These are phyloP conservation scores for Cladosporium halotolerans DNA, from an alignment of 2,329 filamentous ascomycete genomes.

Conservation along the genomic window DNA sequence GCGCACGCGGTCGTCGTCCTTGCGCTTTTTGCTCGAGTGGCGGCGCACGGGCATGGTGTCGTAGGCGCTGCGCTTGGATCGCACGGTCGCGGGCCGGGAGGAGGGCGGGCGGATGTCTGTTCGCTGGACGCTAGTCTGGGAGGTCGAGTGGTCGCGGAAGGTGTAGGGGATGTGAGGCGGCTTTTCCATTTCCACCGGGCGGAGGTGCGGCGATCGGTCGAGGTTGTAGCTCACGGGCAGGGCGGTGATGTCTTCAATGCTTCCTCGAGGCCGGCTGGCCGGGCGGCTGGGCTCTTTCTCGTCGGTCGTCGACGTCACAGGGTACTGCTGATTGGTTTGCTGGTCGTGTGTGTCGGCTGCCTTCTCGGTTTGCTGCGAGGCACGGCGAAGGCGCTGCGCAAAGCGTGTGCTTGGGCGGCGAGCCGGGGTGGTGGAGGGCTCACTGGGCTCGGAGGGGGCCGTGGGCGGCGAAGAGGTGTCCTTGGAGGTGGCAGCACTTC, in stretches of 20 bases:
- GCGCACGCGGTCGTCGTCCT: conserved; percentile 65
- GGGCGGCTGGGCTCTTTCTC: conserved; percentile 11
- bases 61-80: conserved; percentile 38
- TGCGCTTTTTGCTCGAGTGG: conserved; percentile 67
- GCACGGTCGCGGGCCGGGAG: conserved; percentile 28
- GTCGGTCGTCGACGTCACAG: conserved; percentile 1
- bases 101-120: conserved; percentile 13
- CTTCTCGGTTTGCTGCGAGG: conserved; percentile 9
- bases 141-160: conserved; percentile 30
- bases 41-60: conserved; percentile 52
- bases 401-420: conserved; percentile 5
- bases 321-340: neutral
- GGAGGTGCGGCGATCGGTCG: conserved; percentile 43
- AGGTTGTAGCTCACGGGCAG: conserved; percentile 37
- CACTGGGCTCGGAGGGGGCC: conserved; percentile 38
- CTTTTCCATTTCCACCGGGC: conserved; percentile 35
- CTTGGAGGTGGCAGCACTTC: conserved; percentile 28
- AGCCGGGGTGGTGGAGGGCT: conserved; percentile 32
- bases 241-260: conserved; percentile 43
- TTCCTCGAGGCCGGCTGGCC: conserved; percentile 17
- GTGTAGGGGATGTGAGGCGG: conserved; percentile 38
- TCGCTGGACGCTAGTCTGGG: conserved; percentile 25
- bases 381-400: conserved; percentile 5
- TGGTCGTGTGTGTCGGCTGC: neutral
- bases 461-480: conserved; percentile 4